A percentile compares a stretch with the other conserved stretches of the same genome.
Conservation (phyloP, 345 rosid species). For the Stellera chamaejasme region DNA sequence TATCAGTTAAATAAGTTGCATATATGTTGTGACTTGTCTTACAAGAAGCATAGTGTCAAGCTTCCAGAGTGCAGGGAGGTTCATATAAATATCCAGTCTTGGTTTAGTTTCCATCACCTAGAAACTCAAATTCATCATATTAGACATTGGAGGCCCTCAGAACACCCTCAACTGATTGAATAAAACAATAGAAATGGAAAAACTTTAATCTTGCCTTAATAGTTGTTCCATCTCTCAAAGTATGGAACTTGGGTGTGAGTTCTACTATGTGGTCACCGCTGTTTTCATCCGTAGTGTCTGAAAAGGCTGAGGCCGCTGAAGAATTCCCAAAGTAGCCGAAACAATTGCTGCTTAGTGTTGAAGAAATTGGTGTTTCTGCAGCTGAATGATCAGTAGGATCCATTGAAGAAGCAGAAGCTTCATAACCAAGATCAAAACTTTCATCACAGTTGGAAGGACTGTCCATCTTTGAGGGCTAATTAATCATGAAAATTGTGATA, state of each 20-base stretch:
- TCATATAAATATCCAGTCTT: conserved; percentile 69
- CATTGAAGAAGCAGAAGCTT: conserved; percentile 41
- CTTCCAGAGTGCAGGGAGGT: conserved; percentile 81
- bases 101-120: conserved; percentile 73
- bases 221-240: conserved; percentile 45
- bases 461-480: conserved; percentile 25
- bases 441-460: conserved; percentile 30
- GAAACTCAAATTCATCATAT: conserved; percentile 1
- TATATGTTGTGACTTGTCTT: conserved; percentile 16
- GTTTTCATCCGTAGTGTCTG: conserved; percentile 50
- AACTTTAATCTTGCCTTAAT: conserved; percentile 43
- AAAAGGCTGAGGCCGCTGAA: conserved; percentile 59
- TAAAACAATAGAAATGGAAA: not conserved
- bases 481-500: conserved; percentile 15
- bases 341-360: conserved; percentile 47
- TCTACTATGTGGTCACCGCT: conserved; percentile 72
- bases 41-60: conserved; percentile 83
- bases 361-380: conserved; percentile 48
- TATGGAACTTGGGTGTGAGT: conserved; percentile 48
- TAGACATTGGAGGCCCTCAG: not conserved
- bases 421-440: conserved; percentile 39
- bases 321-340: conserved; percentile 43
- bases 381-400: conserved; percentile 44
- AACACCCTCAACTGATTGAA: too few species aligned
- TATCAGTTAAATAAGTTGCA: not conserved